phyloP scores from a whole-genome alignment of 139 green algal species.

The Chlamydomonas schloesseri region DNA sequence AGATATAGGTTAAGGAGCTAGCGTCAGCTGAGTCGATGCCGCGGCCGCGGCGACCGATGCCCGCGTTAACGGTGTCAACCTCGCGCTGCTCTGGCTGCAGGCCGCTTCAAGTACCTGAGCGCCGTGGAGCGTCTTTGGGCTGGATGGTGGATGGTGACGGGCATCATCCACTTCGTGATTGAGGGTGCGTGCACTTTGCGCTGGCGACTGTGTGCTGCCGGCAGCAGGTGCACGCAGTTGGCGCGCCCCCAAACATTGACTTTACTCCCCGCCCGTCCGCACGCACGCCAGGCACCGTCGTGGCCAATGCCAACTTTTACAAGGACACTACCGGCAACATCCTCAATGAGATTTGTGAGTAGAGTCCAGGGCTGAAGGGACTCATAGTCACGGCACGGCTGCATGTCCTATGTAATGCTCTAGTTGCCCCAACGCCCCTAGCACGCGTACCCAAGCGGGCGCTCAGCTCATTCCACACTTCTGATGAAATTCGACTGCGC shows the following conservation, averaged over 20 bases:
- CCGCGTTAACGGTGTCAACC: too few relatives aligned
- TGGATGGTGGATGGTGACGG: constrained; percentile 79
- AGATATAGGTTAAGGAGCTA: too few relatives aligned
- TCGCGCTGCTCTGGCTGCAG: constrained; percentile 29
- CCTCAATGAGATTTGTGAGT: constrained; percentile 83
- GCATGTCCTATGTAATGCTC: too few relatives aligned
- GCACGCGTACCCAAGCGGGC: too few relatives aligned
- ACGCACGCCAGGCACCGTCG: constrained; percentile 67
- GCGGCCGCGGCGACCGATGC: too few relatives aligned
- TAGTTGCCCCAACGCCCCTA: too few relatives aligned
- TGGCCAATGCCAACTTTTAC: constrained; percentile 81
- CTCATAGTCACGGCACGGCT: too few relatives aligned
- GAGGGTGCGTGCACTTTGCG: constrained; percentile 78
- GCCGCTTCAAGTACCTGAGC: constrained; percentile 55
- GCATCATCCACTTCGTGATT: constrained; percentile 88
- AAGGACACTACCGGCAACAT: constrained; percentile 75
- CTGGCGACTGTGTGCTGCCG: background rate
- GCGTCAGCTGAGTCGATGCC: too few relatives aligned
- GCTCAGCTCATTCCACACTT: too few relatives aligned
- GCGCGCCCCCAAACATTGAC: constrained; percentile 29
- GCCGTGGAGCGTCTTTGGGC: constrained; percentile 62
- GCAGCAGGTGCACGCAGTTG: background rate
- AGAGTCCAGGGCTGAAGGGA: background rate
- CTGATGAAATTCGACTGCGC: too few relatives aligned
- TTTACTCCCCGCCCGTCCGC: constrained; percentile 31